phyloP scores from a whole-genome alignment of 1,284 basidiomycete species.

The Apiotrichum laibachii region DNA sequence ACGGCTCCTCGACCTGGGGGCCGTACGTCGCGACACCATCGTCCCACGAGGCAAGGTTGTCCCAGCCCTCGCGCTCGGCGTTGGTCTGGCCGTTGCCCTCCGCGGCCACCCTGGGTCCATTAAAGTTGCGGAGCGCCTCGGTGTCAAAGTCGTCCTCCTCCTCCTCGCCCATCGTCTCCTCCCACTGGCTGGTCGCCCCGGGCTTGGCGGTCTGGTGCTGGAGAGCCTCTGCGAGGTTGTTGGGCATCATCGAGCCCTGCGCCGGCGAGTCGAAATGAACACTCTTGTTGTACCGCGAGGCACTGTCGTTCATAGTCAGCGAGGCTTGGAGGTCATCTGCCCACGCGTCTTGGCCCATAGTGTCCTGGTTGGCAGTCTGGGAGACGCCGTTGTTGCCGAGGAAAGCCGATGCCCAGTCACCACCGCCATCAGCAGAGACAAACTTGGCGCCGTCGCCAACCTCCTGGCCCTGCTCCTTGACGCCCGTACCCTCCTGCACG shows the following conservation, averaged over 20 bases:
- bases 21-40: conserved; percentile 61
- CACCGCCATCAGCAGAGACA: conserved; percentile 35
- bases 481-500: conserved; percentile 60
- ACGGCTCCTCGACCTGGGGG: conserved; percentile 48
- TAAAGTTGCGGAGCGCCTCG: conserved; percentile 39
- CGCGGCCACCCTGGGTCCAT: conserved; percentile 17
- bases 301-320: conserved; percentile 25
- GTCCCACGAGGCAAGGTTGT: conserved; percentile 74
- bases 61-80: conserved; percentile 54
- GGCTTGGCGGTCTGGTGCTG: conserved; percentile 35
- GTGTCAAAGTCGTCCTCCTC: conserved; percentile 37
- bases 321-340: conserved; percentile 38
- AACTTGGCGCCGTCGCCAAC: conserved; percentile 47
- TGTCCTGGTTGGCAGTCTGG: not conserved
- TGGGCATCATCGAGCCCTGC: conserved; percentile 25
- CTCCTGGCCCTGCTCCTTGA: conserved; percentile 27
- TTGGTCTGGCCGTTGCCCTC: not conserved
- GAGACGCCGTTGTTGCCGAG: not conserved
- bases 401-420: conserved; percentile 24
- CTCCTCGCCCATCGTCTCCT: conserved; percentile 41
- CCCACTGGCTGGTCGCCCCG: conserved; percentile 43
- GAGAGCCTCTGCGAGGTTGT: conserved; percentile 54
- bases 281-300: conserved; percentile 34
- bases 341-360: conserved; percentile 31
- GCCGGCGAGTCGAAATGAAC: conserved; percentile 47